Percentiles rank a stretch among this genome's conserved stretches.
Conservation (phyloP, 192 early-diverging fungal species). For the Coemansia sp. region DNA sequence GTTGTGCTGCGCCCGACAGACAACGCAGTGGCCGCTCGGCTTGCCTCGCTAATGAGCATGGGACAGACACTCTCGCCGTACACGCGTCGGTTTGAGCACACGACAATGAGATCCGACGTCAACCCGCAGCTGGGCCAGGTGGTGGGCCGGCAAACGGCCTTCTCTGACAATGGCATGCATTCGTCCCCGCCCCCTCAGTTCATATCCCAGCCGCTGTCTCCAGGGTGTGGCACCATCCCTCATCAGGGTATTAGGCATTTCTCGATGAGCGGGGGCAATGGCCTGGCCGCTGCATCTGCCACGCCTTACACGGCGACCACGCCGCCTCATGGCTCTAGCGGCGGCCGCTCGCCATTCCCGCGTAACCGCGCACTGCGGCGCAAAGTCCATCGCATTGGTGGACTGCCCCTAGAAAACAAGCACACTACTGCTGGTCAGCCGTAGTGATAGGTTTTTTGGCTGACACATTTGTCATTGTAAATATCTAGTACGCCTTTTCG, state of each 20-base stretch:
- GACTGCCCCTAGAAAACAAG: conserved; percentile 6
- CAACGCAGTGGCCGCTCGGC: conserved; percentile 79
- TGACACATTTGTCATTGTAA: background rate
- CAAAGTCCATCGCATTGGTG: conserved; percentile 42
- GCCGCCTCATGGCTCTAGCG: conserved; percentile 25
- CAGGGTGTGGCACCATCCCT: background rate
- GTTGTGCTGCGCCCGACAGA: conserved; percentile 69
- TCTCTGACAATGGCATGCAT: conserved; percentile 7
- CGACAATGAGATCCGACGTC: conserved; percentile 67
- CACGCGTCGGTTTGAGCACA: conserved; percentile 75
- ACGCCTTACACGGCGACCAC: conserved; percentile 28
- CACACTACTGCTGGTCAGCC: background rate
- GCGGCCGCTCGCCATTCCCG: conserved; percentile 43
- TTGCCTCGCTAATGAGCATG: conserved; percentile 77
- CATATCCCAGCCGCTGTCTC: conserved; percentile 24
- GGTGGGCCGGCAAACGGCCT: conserved; percentile 3
- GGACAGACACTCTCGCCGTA: conserved; percentile 88
- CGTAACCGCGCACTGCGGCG: conserved; percentile 43
- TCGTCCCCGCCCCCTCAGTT: conserved; percentile 1
- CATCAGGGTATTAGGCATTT: conserved; percentile 8
- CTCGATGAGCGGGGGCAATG: conserved; percentile 3
- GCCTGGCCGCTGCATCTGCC: background rate
- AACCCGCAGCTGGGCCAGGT: conserved; percentile 20
- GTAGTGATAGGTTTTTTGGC: background rate
- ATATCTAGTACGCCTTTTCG: background rate